Evolutionary conservation across 1,284 basidiomycete species (phyloP), one percentile per base, ranked within the genome.

Genomic region (Fomitiporia mediterranea): DNA sequence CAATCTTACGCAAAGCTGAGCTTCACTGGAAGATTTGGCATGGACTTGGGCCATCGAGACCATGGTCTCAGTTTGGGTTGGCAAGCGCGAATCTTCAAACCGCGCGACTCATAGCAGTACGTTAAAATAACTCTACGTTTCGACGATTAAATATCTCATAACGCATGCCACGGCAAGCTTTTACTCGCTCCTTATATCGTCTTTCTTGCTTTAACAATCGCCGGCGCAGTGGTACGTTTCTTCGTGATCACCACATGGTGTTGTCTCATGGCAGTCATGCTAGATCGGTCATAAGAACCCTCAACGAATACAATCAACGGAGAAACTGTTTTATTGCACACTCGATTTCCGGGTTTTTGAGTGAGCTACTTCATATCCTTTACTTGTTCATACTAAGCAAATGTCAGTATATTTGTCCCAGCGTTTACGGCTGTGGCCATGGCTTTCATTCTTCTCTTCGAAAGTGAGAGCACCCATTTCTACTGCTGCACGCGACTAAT

Each of bases 121-220:
- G 57, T 53, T 23, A 21, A 25, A 30, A 15, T n/a, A 4, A 15
- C 27, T 30, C 30, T 13, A 15, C 27, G 39, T 8, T 8, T 25
- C 23, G 32, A 21, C 19, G 25, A 27, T 37, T 34, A 17, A 35
- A 27, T 48, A 35, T 6, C 23, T 15, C 4, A 6, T 35, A 7
- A 13, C 13, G 35, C 4, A n/a, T 13, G 2, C 39, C 25, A 2
- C 23, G 11, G 35, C 17, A 30, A 62, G 61, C 53, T 62, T 39
- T 53, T 62, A 38, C 42, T 57, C 27, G 59, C 56, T 17, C 61
- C 59, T 4, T 62, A 62, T 35, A n/a, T 56, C 19, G 56, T 56
- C 19, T 62, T 58, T 38, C 19, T 62, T 9, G 37, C 52, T 9
- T 55, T 60, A 27, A 47, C 42, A 27, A 28, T 55, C 9, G 56